These are phyloP conservation scores for Phytophthora nicotianae DNA, from an alignment of 352 stramenopile species.

Conservation along the genomic window DNA sequence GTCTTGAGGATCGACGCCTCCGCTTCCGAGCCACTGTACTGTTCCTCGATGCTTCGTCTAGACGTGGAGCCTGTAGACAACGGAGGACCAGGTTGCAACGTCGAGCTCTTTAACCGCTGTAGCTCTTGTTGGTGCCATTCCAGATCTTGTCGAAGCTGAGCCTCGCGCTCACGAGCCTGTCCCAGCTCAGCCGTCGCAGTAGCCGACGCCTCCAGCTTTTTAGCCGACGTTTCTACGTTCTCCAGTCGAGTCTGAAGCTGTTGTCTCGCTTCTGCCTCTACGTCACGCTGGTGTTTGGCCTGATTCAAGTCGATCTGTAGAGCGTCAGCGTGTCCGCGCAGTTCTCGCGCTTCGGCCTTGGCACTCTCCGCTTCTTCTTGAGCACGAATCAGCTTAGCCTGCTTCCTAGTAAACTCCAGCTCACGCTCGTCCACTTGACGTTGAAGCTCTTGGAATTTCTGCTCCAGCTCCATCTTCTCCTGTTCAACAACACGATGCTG, in stretches of 20 bases:
- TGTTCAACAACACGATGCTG: conserved; percentile 41
- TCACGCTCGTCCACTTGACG: conserved; percentile 42
- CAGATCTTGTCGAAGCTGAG: conserved; percentile 58
- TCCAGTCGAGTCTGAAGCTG: conserved; percentile 43
- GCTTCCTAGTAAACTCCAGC: conserved; percentile 31
- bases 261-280: conserved; percentile 41
- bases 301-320: conserved; percentile 60
- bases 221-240: conserved; percentile 10
- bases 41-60: conserved; percentile 28
- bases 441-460: conserved; percentile 44
- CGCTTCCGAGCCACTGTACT: conserved; percentile 16
- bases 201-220: conserved; percentile 17
- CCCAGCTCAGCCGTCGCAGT: conserved; percentile 40
- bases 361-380: conserved; percentile 40
- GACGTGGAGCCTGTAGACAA: conserved; percentile 30
- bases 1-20: conserved; percentile 71
- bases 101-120: conserved; percentile 42
- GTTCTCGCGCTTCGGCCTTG: conserved; percentile 43
- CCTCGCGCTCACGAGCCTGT: conserved; percentile 46
- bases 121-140: conserved; percentile 71
- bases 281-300: conserved; percentile 43
- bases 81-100: conserved; percentile 9
- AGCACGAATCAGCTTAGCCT: conserved; percentile 38
- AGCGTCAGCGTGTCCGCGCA: conserved; percentile 45
- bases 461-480: conserved; percentile 48